Conservation (phyloP, 2,329 filamentous ascomycete species). For the Penicillium brevicompactum region DNA sequence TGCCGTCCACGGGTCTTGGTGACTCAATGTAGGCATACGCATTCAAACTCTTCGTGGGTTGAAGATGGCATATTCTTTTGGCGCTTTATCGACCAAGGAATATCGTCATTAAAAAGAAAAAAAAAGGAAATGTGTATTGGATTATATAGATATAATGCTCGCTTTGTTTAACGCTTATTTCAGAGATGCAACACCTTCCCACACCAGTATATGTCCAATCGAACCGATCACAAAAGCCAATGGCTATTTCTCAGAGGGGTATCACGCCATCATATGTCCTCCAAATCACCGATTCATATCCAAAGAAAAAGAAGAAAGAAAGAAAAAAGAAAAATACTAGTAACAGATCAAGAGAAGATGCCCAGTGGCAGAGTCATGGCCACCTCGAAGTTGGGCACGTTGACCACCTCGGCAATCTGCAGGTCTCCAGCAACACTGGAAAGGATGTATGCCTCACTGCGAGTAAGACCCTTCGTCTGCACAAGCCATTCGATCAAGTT, state of each 20-base stretch:
- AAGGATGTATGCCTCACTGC: slow-evolving; percentile 56
- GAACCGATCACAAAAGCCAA: slow-evolving; percentile 8
- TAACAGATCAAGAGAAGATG: slow-evolving; percentile 43
- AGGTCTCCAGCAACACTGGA: slow-evolving; percentile 54
- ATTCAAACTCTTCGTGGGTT: not conserved
- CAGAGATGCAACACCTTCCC: slow-evolving; percentile 10
- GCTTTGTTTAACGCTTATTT: slow-evolving; percentile 7
- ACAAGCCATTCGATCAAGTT: slow-evolving; percentile 54
- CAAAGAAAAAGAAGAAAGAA: not conserved
- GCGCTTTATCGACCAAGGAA: not conserved
- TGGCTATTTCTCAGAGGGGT: slow-evolving; percentile 12
- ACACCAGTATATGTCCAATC: slow-evolving; percentile 12
- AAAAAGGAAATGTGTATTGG: not conserved
- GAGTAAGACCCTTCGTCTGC: slow-evolving; percentile 48
- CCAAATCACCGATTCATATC: not conserved
- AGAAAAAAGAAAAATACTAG: slow-evolving; percentile 42
- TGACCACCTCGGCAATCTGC: slow-evolving; percentile 56
- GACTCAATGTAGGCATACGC: too few species aligned
- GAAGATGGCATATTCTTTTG: not conserved
- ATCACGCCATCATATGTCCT: slow-evolving; percentile 16
- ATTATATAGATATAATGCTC: slow-evolving; percentile 2
- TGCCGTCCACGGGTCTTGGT: not conserved
- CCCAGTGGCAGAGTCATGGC: slow-evolving; percentile 53
- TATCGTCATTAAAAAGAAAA: not conserved
- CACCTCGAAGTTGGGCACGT: slow-evolving; percentile 58